These are phyloP conservation scores for Cordyceps pruinosa DNA, from an alignment of 2,329 filamentous ascomycete species.

Conservation along the genomic window DNA sequence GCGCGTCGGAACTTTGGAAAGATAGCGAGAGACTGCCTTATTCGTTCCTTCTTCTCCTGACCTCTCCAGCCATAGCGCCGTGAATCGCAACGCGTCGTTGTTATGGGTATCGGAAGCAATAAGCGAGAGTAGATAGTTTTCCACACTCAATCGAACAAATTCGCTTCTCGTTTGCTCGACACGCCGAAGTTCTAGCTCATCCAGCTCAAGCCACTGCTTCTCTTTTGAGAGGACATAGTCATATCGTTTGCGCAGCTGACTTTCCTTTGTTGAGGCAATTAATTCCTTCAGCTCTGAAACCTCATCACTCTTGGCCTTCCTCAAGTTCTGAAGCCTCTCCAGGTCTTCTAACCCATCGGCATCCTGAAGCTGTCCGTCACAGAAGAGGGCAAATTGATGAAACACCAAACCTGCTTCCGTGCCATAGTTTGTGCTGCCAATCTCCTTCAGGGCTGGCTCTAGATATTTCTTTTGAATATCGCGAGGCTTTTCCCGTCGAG, in stretches of 20 bases:
- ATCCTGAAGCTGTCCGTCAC: conserved; percentile 87
- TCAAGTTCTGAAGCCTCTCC: conserved; percentile 69
- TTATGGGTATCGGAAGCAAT: conserved; percentile 81
- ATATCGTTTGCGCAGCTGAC: conserved; percentile 49
- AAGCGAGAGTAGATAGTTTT: conserved; percentile 86
- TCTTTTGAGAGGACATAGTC: conserved; percentile 61
- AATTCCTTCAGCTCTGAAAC: conserved; percentile 63
- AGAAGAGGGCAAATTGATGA: conserved; percentile 92
- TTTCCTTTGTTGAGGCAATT: conserved; percentile 42
- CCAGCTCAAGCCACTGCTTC: conserved; percentile 84
- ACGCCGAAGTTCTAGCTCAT: conserved; percentile 77
- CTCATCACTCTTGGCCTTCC: conserved; percentile 74
- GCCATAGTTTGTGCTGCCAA: conserved; percentile 61
- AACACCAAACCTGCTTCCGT: conserved; percentile 80
- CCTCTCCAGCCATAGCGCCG: conserved; percentile 87
- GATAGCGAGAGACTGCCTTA: conserved; percentile 61
- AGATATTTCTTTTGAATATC: conserved; percentile 83
- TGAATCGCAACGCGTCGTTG: conserved; percentile 84
- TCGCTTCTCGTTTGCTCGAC: conserved; percentile 69
- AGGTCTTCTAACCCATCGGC: conserved; percentile 80
- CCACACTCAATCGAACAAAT: conserved; percentile 80
- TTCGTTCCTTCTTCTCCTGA: conserved; percentile 72
- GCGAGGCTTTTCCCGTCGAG: conserved; percentile 83
- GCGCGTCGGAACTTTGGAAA: conserved; percentile 71
- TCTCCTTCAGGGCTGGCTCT: conserved; percentile 72